phyloP scores from a whole-genome alignment of 2,329 filamentous ascomycete genomes.

The Xylaria sp. region DNA sequence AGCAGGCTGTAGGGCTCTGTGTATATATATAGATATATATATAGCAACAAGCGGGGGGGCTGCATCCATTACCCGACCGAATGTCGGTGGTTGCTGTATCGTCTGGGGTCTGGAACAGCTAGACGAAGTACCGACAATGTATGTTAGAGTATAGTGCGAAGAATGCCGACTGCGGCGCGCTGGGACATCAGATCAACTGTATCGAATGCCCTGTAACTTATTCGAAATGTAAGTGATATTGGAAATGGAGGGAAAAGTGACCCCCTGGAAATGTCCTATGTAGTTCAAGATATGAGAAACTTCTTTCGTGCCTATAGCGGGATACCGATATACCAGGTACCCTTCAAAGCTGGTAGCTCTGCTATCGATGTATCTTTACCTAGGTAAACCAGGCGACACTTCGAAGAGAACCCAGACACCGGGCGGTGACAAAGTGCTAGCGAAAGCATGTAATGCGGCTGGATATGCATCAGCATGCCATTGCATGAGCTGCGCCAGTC shows the following conservation, averaged over 20 bases:
- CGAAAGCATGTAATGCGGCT: neutral
- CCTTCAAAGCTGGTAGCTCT: neutral
- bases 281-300: neutral
- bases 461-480: neutral
- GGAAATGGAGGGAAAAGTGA: neutral
- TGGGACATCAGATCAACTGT: neutral
- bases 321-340: neutral
- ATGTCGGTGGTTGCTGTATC: neutral
- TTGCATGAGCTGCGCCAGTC: neutral
- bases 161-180: neutral
- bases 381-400: neutral
- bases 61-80: neutral
- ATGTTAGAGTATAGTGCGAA: neutral
- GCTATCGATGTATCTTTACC: neutral
- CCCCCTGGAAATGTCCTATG: neutral
- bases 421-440: neutral
- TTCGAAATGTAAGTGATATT: neutral
- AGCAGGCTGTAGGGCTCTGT: neutral
- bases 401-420: neutral
- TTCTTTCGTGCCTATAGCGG: neutral
- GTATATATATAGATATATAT: constrained; percentile 2
- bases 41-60: neutral
- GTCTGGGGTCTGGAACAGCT: neutral
- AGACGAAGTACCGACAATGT: neutral
- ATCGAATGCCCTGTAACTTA: neutral